Base-by-base conservation (phyloP, 139 green algal genomes). In the Closterium sp. region DNA sequence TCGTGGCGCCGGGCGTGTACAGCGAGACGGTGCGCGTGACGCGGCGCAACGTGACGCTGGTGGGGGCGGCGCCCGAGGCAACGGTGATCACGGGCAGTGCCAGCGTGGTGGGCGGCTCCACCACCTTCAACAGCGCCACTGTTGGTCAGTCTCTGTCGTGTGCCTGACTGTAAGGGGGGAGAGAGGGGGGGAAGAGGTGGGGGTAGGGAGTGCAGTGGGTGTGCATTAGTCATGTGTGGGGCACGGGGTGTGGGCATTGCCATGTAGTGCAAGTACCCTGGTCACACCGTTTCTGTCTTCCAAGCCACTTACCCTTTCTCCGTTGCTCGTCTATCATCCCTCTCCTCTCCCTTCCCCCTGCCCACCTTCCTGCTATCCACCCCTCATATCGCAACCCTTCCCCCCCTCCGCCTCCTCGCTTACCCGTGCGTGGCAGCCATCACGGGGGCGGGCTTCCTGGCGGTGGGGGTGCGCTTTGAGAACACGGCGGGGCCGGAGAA, bases 31-130 rank as follows among this genome's bases (percentile, higher is more conserved):
- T 87, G 84, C 84, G 28, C 0, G 28, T 87, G 6, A 29, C n/a
- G 6, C 4, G 28, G 0, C 17, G 28, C 6, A 32, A 87, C 22
- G 28, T 87, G 6, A 87, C 84, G 6, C 84, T 87, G n/a, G 28
- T 87, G n/a, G 84, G 84, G n/a, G 84, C 11, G n/a, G 84, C n/a
- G 6, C 84, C 84, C n/a, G 84, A 87, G 28, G 27, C 1, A 2
- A 87, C 84, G 28, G 28, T 87, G 17, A 87, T 87, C 84, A 87
- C 84, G n/a, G 84, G 84, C 84, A 87, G 84, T 6, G 84, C n/a
- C 84, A 87, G 84, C 84, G 84, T 87, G n/a, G 11, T 87, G n/a
- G 84, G 84, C 28, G 84, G 84, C n/a, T 87, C 84, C 84, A 87
- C 84, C 84, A 87, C 84, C 84, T 87, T 87, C 84, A 87, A 87